phyloP scores from a whole-genome alignment of 352 stramenopile species.

The Pythium oligandrum region DNA sequence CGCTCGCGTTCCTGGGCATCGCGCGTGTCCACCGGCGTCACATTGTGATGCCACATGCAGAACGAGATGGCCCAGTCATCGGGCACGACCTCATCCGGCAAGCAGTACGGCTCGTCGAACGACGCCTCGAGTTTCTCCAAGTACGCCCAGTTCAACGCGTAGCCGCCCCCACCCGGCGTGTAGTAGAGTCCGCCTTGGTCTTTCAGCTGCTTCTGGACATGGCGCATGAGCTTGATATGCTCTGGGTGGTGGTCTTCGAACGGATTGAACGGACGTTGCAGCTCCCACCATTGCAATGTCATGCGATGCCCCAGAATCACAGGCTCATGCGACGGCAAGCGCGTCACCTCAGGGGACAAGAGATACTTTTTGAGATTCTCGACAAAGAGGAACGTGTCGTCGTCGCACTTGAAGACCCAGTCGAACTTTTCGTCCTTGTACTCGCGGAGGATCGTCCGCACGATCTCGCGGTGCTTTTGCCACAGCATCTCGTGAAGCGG shows the following conservation, averaged over 20 bases:
- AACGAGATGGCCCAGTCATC: constrained; percentile 88
- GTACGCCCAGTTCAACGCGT: constrained; percentile 83
- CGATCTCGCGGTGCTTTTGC: constrained; percentile 83
- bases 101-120: constrained; percentile 72
- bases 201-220: constrained; percentile 42
- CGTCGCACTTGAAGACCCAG: constrained; percentile 87
- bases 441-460: constrained; percentile 64
- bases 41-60: constrained; percentile 72
- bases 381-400: constrained; percentile 84
- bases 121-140: constrained; percentile 56
- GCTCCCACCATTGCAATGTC: constrained; percentile 85
- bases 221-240: constrained; percentile 42
- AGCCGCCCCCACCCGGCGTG: constrained; percentile 73
- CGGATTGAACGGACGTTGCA: constrained; percentile 64
- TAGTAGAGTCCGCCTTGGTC: constrained; percentile 70
- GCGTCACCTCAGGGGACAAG: constrained; percentile 37
- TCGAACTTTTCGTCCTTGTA: constrained; percentile 63
- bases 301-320: constrained; percentile 77
- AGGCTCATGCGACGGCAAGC: constrained; percentile 29
- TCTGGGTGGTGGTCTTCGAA: constrained; percentile 61
- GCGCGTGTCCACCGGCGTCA: constrained; percentile 68
- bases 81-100: constrained; percentile 62
- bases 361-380: constrained; percentile 82
- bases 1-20: constrained; percentile 63
- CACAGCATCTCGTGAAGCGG: constrained; percentile 73